Evolutionary conservation across 1,284 basidiomycete species (phyloP), one percentile per base, ranked within the genome.

Genomic region (Rhodotorula glutinis): DNA sequence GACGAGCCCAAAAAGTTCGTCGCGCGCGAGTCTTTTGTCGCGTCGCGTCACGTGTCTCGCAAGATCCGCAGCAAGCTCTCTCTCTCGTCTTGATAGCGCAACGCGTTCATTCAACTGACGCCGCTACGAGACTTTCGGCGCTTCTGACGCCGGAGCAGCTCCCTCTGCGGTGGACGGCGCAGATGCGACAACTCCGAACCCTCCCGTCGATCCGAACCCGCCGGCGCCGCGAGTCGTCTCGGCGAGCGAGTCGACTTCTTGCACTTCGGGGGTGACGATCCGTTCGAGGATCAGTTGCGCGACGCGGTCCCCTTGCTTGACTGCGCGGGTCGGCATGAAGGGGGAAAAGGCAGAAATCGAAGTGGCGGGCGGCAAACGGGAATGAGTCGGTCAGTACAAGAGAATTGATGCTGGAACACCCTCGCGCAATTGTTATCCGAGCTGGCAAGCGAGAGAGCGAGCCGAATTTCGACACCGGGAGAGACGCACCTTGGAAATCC

Each of bases 131-230:
- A 7, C 33, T 38, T 38, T 38, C 33, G 43, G 43, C 43, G 19
- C 23, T 19, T 25, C 61, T 2, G 17, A 2, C 1, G 7, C 41
- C 23, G 27, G 11, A 13, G 19, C 41, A 27, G 41, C 14, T 16
- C 17, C 43, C 33, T 47, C 52, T 43, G 38, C 47, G 0, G 29
- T 49, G 9, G 21, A 23, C 2, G 47, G 47, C 2, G 27, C 43
- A 5, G 13, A 13, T 3, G 43, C 33, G 16, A 27, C 38, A 13
- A 40, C 53, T 25, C 62, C 65, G 38, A 71, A 71, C 17, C 67
- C 70, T n/a, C 94, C 95, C 3, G 94, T 98, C 3, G 93, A 97
- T 0, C 94, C 95, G 74, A 96, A 98, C 0, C 93, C 95, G 52
- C 87, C 88, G n/a, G 82, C 83, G 17, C 94, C 95, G 40, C 95